Evolutionary conservation across 2,329 filamentous ascomycete species (phyloP).

Genomic region (Talaromyces sp.): DNA sequence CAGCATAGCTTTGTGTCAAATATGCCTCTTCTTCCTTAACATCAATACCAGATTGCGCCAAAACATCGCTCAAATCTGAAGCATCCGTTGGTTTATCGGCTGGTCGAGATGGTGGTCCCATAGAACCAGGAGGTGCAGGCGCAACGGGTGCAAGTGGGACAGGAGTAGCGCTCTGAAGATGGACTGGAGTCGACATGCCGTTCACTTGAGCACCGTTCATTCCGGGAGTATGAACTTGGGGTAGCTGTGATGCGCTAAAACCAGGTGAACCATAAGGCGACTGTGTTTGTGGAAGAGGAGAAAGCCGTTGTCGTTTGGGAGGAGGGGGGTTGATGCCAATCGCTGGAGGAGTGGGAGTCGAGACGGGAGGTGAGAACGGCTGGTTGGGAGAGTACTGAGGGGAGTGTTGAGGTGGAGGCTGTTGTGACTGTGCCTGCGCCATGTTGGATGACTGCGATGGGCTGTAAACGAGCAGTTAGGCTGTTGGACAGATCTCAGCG

Average conservation of each 20-base stretch:
- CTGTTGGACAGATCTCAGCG: conserved; percentile 11
- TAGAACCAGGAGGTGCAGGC: conserved; percentile 44
- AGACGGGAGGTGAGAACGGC: conserved; percentile 62
- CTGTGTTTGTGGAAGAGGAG: conserved; percentile 63
- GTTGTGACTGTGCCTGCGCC: conserved; percentile 60
- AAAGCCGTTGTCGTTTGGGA: conserved; percentile 69
- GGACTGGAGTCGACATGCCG: conserved; percentile 45
- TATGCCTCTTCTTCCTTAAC: conserved; percentile 81
- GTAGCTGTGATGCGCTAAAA: conserved; percentile 48
- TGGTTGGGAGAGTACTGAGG: conserved; percentile 36
- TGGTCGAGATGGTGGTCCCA: conserved; percentile 63
- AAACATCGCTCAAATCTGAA: conserved; percentile 75
- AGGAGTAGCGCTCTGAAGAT: conserved; percentile 29
- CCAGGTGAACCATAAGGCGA: conserved; percentile 63
- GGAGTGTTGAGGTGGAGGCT: conserved; percentile 33
- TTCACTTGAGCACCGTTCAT: conserved; percentile 50
- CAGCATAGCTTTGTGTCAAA: conserved; percentile 57
- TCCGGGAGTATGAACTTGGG: conserved; percentile 30
- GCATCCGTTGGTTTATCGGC: conserved; percentile 51
- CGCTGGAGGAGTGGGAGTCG: conserved; percentile 55
- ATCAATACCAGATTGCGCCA: conserved; percentile 83
- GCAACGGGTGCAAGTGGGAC: conserved; percentile 18
- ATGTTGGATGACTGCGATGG: conserved; percentile 39
- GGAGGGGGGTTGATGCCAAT: conserved; percentile 60
- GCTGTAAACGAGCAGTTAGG: neutral